phyloP scores from a whole-genome alignment of 352 stramenopile genomes.

The Phytophthora constricta region DNA sequence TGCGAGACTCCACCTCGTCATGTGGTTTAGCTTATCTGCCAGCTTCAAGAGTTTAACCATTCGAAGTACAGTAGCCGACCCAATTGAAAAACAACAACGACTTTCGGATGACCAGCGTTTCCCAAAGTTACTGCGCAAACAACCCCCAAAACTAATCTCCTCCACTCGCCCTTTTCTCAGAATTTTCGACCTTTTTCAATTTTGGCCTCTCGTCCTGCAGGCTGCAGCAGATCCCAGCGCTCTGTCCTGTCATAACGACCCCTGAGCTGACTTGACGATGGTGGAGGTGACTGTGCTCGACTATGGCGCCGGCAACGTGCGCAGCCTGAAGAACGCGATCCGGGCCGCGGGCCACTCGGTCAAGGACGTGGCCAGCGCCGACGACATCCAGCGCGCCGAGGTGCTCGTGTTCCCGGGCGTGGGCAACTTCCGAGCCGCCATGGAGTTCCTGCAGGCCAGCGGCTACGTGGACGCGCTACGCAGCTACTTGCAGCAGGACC shows the following conservation, averaged over 20 bases:
- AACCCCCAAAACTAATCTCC: conserved; percentile 6
- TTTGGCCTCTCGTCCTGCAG: no score
- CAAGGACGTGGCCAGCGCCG: conserved; percentile 84
- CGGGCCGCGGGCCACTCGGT: conserved; percentile 87
- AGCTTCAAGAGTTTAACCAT: background rate
- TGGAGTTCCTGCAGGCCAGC: conserved; percentile 92
- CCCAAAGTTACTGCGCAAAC: conserved; percentile 4
- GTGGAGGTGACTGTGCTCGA: conserved; percentile 93
- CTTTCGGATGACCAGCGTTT: background rate
- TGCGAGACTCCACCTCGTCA: conserved; percentile 2
- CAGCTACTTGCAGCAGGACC: conserved; percentile 83
- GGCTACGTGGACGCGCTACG: conserved; percentile 91
- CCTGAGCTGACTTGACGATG: conserved; percentile 36
- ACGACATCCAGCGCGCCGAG: conserved; percentile 92
- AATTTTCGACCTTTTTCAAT: no score
- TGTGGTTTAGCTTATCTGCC: background rate
- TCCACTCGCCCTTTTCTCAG: no score
- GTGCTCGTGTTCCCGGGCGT: conserved; percentile 90
- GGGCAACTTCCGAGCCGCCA: conserved; percentile 87
- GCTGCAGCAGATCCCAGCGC: background rate
- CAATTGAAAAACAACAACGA: no score
- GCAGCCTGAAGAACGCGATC: conserved; percentile 97
- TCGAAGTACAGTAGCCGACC: background rate
- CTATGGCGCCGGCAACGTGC: conserved; percentile 99
- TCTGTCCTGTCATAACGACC: background rate